Conservation (phyloP, 2,329 filamentous ascomycete species). For the Talaromyces sp. region DNA sequence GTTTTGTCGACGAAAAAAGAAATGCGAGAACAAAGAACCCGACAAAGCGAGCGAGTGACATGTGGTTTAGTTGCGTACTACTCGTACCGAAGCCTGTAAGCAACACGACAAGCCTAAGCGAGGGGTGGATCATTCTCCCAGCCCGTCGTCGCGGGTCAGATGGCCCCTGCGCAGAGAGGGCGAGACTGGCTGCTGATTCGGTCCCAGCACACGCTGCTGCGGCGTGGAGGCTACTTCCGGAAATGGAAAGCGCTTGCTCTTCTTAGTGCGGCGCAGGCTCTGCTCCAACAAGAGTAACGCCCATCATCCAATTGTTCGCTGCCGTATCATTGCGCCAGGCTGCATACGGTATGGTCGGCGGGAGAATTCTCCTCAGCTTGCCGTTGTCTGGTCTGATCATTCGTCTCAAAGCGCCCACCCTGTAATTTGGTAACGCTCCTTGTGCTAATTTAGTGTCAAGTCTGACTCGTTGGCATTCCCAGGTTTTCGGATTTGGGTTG, state of each 20-base stretch:
- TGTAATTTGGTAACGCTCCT: background rate
- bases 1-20: background rate
- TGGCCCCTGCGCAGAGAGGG: conserved; percentile 2
- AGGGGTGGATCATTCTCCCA: conserved; percentile 2
- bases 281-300: too few relatives aligned
- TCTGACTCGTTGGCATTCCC: conserved; percentile 10
- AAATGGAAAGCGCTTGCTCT: background rate
- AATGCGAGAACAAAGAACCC: background rate
- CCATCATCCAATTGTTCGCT: too few relatives aligned
- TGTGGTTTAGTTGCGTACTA: background rate
- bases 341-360: background rate
- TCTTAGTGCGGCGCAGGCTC: background rate
- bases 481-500: background rate
- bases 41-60: background rate
- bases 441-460: background rate
- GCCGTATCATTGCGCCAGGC: background rate
- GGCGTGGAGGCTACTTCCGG: background rate
- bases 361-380: background rate
- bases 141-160: conserved; percentile 14
- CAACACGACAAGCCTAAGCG: background rate
- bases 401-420: background rate
- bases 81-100: background rate
- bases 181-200: background rate
- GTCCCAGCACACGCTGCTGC: background rate
- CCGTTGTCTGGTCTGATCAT: background rate